Conservation (phyloP, 2,329 filamentous ascomycete genomes). For the Zasmidium citrigriseum region DNA sequence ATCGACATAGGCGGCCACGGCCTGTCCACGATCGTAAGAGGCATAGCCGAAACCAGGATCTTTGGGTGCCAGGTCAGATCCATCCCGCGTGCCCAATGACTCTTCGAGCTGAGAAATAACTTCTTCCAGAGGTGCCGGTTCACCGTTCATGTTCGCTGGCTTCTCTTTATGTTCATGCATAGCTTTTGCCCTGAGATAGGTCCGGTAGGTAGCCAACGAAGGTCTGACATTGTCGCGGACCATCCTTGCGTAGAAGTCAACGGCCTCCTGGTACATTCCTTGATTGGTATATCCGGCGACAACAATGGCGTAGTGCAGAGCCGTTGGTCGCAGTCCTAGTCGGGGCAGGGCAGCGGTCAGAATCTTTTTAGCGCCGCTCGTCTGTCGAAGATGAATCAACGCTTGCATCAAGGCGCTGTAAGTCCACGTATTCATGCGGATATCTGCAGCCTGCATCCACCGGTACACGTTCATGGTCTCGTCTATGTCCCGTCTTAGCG, state of each 20-base stretch:
- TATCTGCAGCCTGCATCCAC: conserved; percentile 54
- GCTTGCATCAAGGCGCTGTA: conserved; percentile 64
- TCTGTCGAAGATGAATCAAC: conserved; percentile 54
- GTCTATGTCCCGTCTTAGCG: conserved; percentile 60
- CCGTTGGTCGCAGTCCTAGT: conserved; percentile 45
- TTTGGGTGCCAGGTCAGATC: conserved; percentile 4
- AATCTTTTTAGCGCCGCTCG: conserved; percentile 58
- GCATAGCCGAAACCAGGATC: conserved; percentile 8
- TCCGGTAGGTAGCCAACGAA: conserved; percentile 46
- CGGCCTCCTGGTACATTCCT: conserved; percentile 48
- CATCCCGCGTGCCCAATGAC: background rate
- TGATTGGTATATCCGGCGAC: conserved; percentile 53
- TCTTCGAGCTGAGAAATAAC: background rate
- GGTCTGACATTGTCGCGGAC: conserved; percentile 37
- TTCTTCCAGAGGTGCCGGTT: conserved; percentile 37
- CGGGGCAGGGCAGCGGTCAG: conserved; percentile 52
- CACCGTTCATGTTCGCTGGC: conserved; percentile 39
- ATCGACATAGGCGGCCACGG: conserved; percentile 52
- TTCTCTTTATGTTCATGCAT: conserved; percentile 39
- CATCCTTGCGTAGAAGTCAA: conserved; percentile 53
- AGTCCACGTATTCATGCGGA: conserved; percentile 58
- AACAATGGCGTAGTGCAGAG: conserved; percentile 56
- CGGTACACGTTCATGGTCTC: conserved; percentile 56
- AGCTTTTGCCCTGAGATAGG: conserved; percentile 40
- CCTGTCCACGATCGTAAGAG: conserved; percentile 10